These are phyloP conservation scores for Pseudocercospora vitis DNA, from an alignment of 2,329 filamentous ascomycete genomes.

Conservation along the genomic window DNA sequence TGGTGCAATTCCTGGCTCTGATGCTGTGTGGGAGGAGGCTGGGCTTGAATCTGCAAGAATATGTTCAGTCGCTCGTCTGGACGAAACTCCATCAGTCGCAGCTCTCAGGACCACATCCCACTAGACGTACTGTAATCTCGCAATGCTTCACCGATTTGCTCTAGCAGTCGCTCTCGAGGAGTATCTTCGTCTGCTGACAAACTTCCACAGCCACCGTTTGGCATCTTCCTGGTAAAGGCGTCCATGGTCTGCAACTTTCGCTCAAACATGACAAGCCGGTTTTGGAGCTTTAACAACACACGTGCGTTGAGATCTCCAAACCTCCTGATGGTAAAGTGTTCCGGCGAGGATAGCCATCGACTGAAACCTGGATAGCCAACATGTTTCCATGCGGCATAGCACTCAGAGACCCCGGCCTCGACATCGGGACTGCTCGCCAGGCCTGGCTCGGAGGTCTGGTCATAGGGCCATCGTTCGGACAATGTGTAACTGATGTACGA, in stretches of 20 bases:
- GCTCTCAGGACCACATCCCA: not conserved
- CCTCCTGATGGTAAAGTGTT: not conserved
- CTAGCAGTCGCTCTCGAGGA: not conserved
- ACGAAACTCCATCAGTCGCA: not conserved
- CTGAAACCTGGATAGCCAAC: slow-evolving; percentile 4
- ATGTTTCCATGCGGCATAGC: slow-evolving; percentile 2
- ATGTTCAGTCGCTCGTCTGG: not conserved
- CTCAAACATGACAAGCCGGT: not conserved
- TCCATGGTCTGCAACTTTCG: not conserved
- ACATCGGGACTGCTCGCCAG: too few species aligned
- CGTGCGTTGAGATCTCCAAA: not conserved
- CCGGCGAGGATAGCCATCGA: not conserved
- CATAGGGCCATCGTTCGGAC: too few species aligned
- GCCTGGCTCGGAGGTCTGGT: too few species aligned
- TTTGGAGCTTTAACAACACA: not conserved
- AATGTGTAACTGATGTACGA: too few species aligned
- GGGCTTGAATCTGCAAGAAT: not conserved
- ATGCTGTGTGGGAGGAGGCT: too few species aligned
- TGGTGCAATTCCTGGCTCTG: too few species aligned
- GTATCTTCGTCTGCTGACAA: not conserved
- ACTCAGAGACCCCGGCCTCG: too few species aligned
- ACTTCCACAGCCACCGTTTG: not conserved
- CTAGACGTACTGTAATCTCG: not conserved
- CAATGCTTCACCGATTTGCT: not conserved
- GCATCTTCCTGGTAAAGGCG: not conserved